These are phyloP conservation scores for Evansstolkia leycettana DNA, from an alignment of 495 filamentous ascomycete genomes.

Conservation along the genomic window DNA sequence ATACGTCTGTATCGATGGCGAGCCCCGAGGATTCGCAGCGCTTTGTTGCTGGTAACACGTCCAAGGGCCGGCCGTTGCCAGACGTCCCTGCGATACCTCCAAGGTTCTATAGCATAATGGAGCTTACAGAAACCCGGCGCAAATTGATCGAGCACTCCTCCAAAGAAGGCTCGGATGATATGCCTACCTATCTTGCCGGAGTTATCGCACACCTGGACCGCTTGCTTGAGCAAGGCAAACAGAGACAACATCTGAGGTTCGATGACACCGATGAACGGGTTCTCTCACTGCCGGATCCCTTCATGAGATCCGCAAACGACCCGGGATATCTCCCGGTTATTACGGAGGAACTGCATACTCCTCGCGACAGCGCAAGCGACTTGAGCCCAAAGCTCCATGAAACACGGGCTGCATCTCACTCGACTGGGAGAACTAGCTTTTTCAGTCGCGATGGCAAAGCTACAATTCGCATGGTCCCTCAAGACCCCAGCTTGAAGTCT, in stretches of 20 bases:
- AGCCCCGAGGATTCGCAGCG: conserved; percentile 15
- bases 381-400: conserved; percentile 1
- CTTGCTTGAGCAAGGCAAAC: conserved; percentile 39
- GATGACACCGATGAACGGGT: conserved; percentile 18
- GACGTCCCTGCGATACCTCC: conserved; percentile 6
- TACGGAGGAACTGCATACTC: conserved; percentile 29
- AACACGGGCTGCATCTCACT: background rate
- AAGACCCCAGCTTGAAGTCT: conserved; percentile 25
- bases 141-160: conserved; percentile 37
- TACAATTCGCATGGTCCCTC: conserved; percentile 38
- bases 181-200: conserved; percentile 38
- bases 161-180: conserved; percentile 21
- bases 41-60: conserved; percentile 2
- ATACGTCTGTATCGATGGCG: conserved; percentile 33
- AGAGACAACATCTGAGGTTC: conserved; percentile 1
- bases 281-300: conserved; percentile 45
- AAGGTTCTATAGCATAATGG: conserved; percentile 34
- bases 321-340: conserved; percentile 36
- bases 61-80: background rate
- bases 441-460: conserved; percentile 13
- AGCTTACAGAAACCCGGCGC: conserved; percentile 45
- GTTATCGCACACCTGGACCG: conserved; percentile 51
- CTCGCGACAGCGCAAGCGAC: conserved; percentile 2
- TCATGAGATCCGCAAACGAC: conserved; percentile 24
- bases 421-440: conserved; percentile 1